Base-by-base conservation (phyloP, 495 filamentous ascomycete species). In the Pyronema omphalodes region DNA sequence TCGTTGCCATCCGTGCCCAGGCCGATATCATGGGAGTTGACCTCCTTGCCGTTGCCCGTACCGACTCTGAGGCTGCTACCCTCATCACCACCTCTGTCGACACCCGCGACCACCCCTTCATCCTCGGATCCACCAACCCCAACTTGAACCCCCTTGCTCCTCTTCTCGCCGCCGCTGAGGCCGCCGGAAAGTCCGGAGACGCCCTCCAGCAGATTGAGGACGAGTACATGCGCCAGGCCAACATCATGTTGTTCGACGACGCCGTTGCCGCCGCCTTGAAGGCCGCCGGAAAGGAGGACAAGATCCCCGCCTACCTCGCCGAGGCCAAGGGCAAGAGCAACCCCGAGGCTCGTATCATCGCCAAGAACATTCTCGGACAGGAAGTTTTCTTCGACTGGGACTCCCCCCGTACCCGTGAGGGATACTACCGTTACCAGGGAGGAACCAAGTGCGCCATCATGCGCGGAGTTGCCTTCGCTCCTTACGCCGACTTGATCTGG, bases 1-100 rank as follows among this genome's bases (percentile, higher is more conserved):
- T 98, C 15, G 87, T 98, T 36, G 88, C 91, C 59, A 95, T 98
- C 68, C 81, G 91, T 56, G 91, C 91, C 7, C 91, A 98, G 69
- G 89, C 91, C 55, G 91, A 98, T 65, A 98, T 98, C 67, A 95
- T 96, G 91, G 79, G 87, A 52, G 71, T 76, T 49, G 86, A 98
- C 66, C 81, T 98, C 23, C 67, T 98, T 3, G 84, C 85, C 55
- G 79, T 98, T 59, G 91, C 91, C 37, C 83, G 91, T 58, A 98
- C 91, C 15, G 91, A 98, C 70, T 93, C 91, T 55, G 91, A 98
- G 71, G 91, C 91, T 34, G 91, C 91, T 8, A 98, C 93, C 9
- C 83, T 98, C 62, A 88, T 98, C 73, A 94, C 87, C 51, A 87
- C 86, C 7, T 93, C 87, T 59, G 94, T 98, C 64, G 91, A 98